phyloP scores from a whole-genome alignment of 768 basidiomycete genomes.

The Termitomyces titanicus region DNA sequence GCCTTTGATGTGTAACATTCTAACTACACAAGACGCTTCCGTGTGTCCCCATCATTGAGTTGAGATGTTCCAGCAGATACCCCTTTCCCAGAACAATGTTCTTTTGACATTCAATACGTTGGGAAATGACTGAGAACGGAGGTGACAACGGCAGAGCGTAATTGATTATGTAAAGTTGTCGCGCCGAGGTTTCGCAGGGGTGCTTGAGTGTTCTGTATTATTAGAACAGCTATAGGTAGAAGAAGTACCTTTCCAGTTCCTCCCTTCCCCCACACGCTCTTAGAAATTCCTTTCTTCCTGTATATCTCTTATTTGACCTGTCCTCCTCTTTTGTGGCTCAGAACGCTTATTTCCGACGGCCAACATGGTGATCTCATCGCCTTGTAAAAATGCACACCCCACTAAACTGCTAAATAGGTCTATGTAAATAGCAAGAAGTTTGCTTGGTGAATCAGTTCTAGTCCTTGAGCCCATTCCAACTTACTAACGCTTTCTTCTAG shows the following conservation, averaged over 20 bases:
- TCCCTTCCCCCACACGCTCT: background rate
- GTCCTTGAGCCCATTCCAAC: constrained; percentile 2
- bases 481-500: constrained; percentile 32
- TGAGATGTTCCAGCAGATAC: background rate
- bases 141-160: too few relatives aligned
- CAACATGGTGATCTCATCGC: constrained; percentile 10
- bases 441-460: constrained; percentile 56
- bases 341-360: background rate
- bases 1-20: too few relatives aligned
- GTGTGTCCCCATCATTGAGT: background rate
- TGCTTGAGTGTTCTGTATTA: too few relatives aligned
- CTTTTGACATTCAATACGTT: too few relatives aligned
- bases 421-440: constrained; percentile 72
- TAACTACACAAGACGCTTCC: background rate
- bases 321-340: background rate
- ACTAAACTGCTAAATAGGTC: constrained; percentile 39
- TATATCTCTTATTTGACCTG: background rate
- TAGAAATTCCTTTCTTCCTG: background rate
- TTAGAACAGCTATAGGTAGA: background rate
- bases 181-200: background rate
- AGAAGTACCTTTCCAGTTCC: background rate
- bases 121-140: too few relatives aligned
- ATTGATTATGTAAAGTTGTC: background rate
- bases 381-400: background rate
- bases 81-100: too few relatives aligned